These are phyloP conservation scores for Fragilariopsis cylindrus DNA, from an alignment of 108 stramenopile genomes.

Conservation along the genomic window DNA sequence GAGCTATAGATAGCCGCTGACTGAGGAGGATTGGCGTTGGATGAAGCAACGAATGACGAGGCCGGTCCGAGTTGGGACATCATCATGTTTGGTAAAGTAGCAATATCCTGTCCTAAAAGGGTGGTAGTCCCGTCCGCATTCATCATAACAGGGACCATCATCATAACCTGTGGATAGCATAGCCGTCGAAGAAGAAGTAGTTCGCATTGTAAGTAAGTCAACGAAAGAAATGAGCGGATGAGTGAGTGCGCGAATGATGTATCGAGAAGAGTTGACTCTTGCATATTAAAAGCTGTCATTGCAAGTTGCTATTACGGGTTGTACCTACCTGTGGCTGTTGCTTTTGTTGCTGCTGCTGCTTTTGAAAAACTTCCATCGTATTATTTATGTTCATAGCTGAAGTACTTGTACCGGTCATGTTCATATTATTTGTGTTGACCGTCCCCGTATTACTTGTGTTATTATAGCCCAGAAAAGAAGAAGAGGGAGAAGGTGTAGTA, in stretches of 20 bases:
- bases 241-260: not conserved
- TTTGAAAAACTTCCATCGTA: not conserved
- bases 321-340: conserved; percentile 2
- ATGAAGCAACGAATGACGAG: no score
- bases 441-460: conserved; percentile 4
- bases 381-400: no score
- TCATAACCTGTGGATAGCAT: conserved; percentile 55
- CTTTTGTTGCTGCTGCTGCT: conserved; percentile 15
- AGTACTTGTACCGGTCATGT: not conserved
- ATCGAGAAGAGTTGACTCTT: not conserved
- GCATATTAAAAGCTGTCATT: not conserved
- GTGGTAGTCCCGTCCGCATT: not conserved
- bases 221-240: not conserved
- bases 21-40: no score
- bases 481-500: no score
- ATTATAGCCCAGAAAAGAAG: not conserved
- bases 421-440: not conserved
- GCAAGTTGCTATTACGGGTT: not conserved
- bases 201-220: not conserved
- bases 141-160: conserved; percentile 90
- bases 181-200: not conserved
- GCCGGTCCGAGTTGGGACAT: not conserved
- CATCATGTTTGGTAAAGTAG: not conserved
- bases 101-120: not conserved
- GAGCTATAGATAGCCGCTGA: no score